These are phyloP conservation scores for Periconia macrospinosa DNA, from an alignment of 2,329 filamentous ascomycete genomes.

Conservation along the genomic window DNA sequence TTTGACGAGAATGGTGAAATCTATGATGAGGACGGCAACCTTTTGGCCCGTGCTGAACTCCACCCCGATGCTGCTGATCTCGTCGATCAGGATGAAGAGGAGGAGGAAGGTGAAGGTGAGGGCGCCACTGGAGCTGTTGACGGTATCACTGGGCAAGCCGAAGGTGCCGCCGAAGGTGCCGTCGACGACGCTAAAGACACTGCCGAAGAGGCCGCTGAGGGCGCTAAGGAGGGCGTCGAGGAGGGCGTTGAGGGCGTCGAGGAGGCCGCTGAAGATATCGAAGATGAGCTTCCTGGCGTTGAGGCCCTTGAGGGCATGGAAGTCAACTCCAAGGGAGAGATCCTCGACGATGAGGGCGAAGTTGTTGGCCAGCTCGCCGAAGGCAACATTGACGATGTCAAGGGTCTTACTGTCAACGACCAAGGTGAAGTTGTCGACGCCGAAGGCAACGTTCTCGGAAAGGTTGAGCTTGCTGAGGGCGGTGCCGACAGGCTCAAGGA, in stretches of 20 bases:
- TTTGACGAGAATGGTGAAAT: conserved; percentile 59
- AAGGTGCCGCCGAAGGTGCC: conserved; percentile 29
- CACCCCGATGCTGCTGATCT: conserved; percentile 50
- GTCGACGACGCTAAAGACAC: conserved; percentile 36
- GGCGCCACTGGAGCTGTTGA: conserved; percentile 27
- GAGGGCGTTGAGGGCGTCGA: conserved; percentile 31
- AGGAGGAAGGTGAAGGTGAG: conserved; percentile 24
- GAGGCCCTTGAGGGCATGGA: conserved; percentile 55
- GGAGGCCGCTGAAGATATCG: conserved; percentile 44
- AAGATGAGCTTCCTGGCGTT: conserved; percentile 55
- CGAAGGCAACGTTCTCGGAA: conserved; percentile 54
- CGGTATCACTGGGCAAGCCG: conserved; percentile 33
- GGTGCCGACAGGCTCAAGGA: conserved; percentile 52
- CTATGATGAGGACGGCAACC: conserved; percentile 57
- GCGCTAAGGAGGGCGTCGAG: conserved; percentile 30
- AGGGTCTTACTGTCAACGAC: conserved; percentile 55
- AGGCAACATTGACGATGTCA: conserved; percentile 49
- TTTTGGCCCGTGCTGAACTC: conserved; percentile 56
- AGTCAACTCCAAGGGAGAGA: conserved; percentile 54
- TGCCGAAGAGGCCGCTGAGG: conserved; percentile 26
- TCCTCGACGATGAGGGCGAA: conserved; percentile 53
- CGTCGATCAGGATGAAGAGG: conserved; percentile 37
- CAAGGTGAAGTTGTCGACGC: conserved; percentile 54
- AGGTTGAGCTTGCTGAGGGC: conserved; percentile 54
- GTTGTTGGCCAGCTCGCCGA: conserved; percentile 54